Evolutionary conservation across 441 rosid species (phyloP).

Genomic region (Biscutella auriculata): DNA sequence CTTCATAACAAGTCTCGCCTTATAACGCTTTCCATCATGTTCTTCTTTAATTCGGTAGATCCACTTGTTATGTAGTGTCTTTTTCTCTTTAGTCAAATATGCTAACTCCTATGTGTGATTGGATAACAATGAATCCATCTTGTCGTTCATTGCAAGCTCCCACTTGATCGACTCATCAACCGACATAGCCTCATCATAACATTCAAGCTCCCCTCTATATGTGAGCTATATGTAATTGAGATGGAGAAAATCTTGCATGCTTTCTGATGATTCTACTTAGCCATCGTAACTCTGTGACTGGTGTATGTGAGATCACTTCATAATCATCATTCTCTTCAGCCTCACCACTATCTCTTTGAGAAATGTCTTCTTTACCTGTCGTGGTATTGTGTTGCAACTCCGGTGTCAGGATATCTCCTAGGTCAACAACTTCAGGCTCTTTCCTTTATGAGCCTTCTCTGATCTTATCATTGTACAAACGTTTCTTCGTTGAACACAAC

Average conservation of each 20-base stretch:
- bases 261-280: too few species aligned
- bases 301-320: neutral
- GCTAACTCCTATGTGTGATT: too few species aligned
- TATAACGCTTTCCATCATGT: neutral
- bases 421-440: neutral
- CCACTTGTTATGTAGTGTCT: neutral
- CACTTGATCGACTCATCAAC: neutral
- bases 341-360: neutral
- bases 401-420: neutral
- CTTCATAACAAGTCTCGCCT: neutral
- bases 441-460: neutral
- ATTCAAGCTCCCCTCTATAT: neutral
- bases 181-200: neutral
- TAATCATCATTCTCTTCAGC: too few species aligned
- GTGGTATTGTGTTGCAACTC: too few species aligned
- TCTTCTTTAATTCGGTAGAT: neutral
- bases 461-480: neutral
- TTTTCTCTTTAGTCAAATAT: too few species aligned
- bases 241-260: neutral
- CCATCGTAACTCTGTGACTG: too few species aligned
- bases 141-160: neutral
- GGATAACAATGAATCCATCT: too few species aligned
- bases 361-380: neutral
- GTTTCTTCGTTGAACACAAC: neutral
- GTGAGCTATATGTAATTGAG: too few species aligned